phyloP scores from a whole-genome alignment of 805 yeast species.

The Debaryomyces maramus region DNA sequence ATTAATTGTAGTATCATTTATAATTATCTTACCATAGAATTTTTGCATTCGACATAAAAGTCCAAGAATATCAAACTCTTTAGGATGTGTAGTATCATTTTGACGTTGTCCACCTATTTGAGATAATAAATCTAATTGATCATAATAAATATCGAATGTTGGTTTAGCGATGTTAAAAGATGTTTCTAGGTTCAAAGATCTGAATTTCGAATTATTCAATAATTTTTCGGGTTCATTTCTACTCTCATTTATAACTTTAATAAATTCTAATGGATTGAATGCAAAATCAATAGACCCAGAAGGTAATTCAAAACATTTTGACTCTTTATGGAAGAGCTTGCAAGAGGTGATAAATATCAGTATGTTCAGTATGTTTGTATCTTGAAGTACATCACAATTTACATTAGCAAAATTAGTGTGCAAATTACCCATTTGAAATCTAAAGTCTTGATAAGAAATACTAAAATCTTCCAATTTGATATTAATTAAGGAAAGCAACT shows the following conservation, averaged over 20 bases:
- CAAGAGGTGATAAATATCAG: conserved; percentile 28
- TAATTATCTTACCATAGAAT: conserved; percentile 22
- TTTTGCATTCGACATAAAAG: conserved; percentile 14
- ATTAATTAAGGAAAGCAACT: conserved; percentile 12
- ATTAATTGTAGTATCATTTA: conserved; percentile 31
- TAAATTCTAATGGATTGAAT: conserved; percentile 22
- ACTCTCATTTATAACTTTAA: conserved; percentile 19
- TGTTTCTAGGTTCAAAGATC: conserved; percentile 13
- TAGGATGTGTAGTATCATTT: not conserved
- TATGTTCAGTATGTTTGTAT: conserved; percentile 11
- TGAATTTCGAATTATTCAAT: conserved; percentile 2
- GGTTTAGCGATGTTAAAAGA: conserved; percentile 33
- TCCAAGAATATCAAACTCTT: not conserved
- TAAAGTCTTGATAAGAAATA: conserved; percentile 17
- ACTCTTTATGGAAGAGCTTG: conserved; percentile 27
- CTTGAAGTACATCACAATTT: conserved; percentile 5
- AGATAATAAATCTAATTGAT: conserved; percentile 29
- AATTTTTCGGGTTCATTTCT: conserved; percentile 7
- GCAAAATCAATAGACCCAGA: conserved; percentile 28
- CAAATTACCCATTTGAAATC: conserved; percentile 20
- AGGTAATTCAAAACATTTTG: conserved; percentile 36
- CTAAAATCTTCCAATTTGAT: conserved; percentile 27
- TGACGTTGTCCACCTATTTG: not conserved
- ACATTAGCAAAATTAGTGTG: conserved; percentile 16
- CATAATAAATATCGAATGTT: conserved; percentile 35